Base-by-base conservation (phyloP, 1,284 basidiomycete species). In the Anthracocystis walkeri region DNA sequence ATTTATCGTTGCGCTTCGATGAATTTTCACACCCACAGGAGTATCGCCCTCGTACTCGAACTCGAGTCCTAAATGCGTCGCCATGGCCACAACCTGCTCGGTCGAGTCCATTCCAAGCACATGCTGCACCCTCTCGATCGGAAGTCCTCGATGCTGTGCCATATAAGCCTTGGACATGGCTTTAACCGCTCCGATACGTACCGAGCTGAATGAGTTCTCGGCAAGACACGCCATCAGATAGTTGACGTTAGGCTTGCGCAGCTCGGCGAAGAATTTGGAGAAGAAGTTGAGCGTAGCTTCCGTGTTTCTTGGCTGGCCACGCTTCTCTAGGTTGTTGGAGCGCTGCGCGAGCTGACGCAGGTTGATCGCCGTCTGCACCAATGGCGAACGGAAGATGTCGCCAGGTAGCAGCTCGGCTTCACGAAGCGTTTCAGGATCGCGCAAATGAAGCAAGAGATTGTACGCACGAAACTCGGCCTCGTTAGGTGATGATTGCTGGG, bases 401-500 rank as follows among this genome's bases (percentile, higher is more conserved):
- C 87, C 85, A 0, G 95, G 93, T n/a, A 97, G 90, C 58, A 91
- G 89, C 73, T 95, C 87, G 7, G 86, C 87, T 45, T 87, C 86
- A 52, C 94, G 86, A 87, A 92, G 59, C 88, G 92, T 87, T 90
- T 94, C 87, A 81, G 90, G 86, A 90, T 95, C 92, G 41, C 93
- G 90, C 44, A 97, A 91, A 81, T 97, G 94, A 42, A 93, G 92
- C 40, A 98, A 89, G 40, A 95, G 90, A 83, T 96, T 93, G 87
- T 98, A 98, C 0, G 97, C 91, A 21, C 94, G 91, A 90, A 99
- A 97, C 86, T 99, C 96, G 51, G 97, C 90, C 83, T 98, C 95
- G 60, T 92, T 92, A 0, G 92, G 90, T 7, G 91, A 92, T 54
- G 91, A 83, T 42, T 90, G 20, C 8, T 87, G 74, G 12, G 88